phyloP scores from a whole-genome alignment of 768 basidiomycete species.

The Pulveroboletus frians region DNA sequence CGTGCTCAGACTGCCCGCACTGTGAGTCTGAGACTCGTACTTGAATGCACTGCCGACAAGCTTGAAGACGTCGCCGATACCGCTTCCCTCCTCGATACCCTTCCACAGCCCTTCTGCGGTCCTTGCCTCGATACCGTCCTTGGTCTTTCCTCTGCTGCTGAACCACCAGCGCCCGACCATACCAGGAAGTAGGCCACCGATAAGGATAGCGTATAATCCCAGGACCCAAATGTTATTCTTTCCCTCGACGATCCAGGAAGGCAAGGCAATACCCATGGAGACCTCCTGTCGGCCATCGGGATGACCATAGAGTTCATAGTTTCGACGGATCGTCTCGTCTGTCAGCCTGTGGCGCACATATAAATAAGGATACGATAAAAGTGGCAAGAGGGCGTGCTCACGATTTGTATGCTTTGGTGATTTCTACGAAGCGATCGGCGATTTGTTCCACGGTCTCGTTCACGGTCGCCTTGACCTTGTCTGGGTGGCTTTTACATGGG shows the following conservation, averaged over 20 bases:
- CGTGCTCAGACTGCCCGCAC: conserved; percentile 38
- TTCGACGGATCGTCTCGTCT: conserved; percentile 87
- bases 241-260: conserved; percentile 88
- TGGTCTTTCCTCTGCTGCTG: conserved; percentile 80
- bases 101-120: conserved; percentile 90
- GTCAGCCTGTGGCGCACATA: conserved; percentile 55
- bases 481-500: conserved; percentile 69
- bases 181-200: conserved; percentile 81
- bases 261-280: conserved; percentile 91
- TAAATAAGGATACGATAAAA: not conserved
- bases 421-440: conserved; percentile 78
- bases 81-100: conserved; percentile 71
- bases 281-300: conserved; percentile 96
- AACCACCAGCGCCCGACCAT: conserved; percentile 99
- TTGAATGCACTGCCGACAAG: conserved; percentile 63
- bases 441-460: conserved; percentile 87
- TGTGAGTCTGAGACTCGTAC: conserved; percentile 45
- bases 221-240: conserved; percentile 91
- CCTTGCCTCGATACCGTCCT: conserved; percentile 79
- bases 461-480: conserved; percentile 81
- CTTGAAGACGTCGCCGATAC: conserved; percentile 64
- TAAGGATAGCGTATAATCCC: conserved; percentile 78
- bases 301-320: conserved; percentile 84
- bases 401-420: conserved; percentile 98
- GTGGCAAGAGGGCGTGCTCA: conserved; percentile 32